Evolutionary conservation across 139 green algal genomes (phyloP), one percentile per base, ranked within the genome.

Genomic region (Edaphochlamys debaryana): DNA sequence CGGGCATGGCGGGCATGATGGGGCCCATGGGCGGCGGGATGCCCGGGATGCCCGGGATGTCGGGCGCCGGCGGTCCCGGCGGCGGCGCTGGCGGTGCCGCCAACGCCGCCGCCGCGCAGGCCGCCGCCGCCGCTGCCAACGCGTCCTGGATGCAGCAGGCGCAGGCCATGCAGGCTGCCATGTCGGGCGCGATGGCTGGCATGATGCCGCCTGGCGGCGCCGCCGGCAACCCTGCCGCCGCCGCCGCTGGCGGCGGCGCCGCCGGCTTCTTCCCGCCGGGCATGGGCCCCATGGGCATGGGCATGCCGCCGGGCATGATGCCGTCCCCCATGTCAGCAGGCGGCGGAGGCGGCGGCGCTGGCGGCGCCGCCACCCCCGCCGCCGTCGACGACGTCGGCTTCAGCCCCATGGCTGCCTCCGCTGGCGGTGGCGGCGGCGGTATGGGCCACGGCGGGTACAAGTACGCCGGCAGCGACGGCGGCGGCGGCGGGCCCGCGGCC

Each of bases 131-230:
- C 29, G 74, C 58, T 15, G 36, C 32, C 30, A 25, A 36, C 29
- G 13, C 72, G 72, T 38, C 68, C 29, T 71, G 62, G 76, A 82
- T 82, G 76, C 76, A 82, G 63, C 62, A 82, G 62, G 76, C 76
- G 41, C 41, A 63, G 62, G 60, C 60, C 3, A 63, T 73, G 41
- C 76, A 82, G 62, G 63, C 62, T 8, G 41, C 41, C n/a, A 72
- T 82, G 76, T 37, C 52, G 62, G 25, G 45, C 36, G 60, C 60
- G 19, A 70, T 70, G 38, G 60, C n/a, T n/a, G n/a, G 74, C 60
- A 80, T 80, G 52, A 38, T 29, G 37, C 54, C 72, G 54, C 37
- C 25, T 42, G 52, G 52, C 72, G 37, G 36, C 37, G 23, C 37
- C 37, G 36, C 45, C 45, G 45, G 45, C n/a, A n/a, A n/a, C 11